Evolutionary conservation across 768 basidiomycete genomes (phyloP).

Genomic region (Tricholoma hemisulphureum): DNA sequence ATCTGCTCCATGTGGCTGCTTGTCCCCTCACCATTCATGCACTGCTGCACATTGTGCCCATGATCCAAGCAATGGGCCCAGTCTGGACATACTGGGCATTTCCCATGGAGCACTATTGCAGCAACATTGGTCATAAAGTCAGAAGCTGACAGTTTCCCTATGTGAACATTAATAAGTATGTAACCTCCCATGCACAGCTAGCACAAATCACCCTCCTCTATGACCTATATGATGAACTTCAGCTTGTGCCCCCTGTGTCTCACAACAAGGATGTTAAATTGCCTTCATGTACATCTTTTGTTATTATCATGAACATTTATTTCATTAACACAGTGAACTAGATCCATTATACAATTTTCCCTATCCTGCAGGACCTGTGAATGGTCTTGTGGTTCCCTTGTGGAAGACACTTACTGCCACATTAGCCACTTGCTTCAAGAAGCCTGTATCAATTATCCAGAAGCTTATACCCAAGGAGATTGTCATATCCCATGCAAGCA

Average conservation of each 20-base stretch:
- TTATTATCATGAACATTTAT: neutral
- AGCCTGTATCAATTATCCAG: neutral
- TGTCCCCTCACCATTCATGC: too few relatives aligned
- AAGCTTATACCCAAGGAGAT: neutral
- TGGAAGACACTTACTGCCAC: neutral
- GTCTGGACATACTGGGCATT: slow-evolving; percentile 39
- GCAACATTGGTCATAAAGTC: slow-evolving; percentile 25
- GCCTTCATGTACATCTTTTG: slow-evolving; percentile 10
- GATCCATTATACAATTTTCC: too few relatives aligned
- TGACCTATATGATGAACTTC: slow-evolving; percentile 13
- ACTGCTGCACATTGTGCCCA: slow-evolving; percentile 30
- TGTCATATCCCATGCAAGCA: too few relatives aligned
- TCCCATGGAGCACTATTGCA: slow-evolving; percentile 38
- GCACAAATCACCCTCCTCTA: slow-evolving; percentile 29
- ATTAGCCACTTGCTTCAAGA: neutral
- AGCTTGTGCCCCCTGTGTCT: slow-evolving; percentile 17
- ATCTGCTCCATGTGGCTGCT: too few relatives aligned
- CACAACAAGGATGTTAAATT: slow-evolving; percentile 3
- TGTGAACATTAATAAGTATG: slow-evolving; percentile 25
- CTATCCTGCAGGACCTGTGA: too few relatives aligned
- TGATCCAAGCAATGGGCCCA: slow-evolving; percentile 16
- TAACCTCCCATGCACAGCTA: slow-evolving; percentile 30
- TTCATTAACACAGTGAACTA: neutral
- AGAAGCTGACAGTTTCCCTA: slow-evolving; percentile 31
- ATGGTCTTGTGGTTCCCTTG: neutral